These are phyloP conservation scores for Microstegium vimineum DNA, from an alignment of 176 grass and related monocot genomes.

Conservation along the genomic window DNA sequence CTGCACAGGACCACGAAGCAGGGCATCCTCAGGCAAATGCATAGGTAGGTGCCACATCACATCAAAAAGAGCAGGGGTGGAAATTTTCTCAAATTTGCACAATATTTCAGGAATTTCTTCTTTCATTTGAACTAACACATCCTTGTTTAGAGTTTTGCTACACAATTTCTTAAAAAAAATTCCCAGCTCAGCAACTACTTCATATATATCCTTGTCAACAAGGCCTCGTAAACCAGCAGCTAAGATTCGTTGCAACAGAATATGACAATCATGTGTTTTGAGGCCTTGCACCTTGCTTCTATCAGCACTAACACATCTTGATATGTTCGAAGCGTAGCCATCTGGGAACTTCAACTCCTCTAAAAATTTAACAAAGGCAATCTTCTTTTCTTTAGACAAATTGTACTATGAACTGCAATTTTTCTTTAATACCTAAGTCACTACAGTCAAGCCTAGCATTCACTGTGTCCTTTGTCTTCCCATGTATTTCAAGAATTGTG, in stretches of 20 bases:
- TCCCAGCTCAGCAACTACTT: background rate
- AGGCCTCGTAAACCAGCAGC: background rate
- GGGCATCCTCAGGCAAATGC: background rate
- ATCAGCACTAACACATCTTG: background rate
- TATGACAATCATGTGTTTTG: slow-evolving; percentile 13
- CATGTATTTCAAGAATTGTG: background rate
- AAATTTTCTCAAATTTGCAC: slow-evolving; percentile 28
- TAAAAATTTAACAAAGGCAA: background rate
- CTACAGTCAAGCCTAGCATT: slow-evolving; percentile 20
- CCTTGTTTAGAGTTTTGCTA: background rate
- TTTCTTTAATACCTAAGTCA: slow-evolving; percentile 9
- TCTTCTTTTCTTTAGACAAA: background rate
- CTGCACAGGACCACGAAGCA: background rate
- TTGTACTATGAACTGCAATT: slow-evolving; percentile 2
- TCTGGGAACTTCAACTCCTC: background rate
- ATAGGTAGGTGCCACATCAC: background rate
- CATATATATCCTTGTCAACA: background rate
- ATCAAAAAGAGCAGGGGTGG: background rate
- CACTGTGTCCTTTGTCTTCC: slow-evolving; percentile 18
- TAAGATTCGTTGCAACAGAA: slow-evolving; percentile 1
- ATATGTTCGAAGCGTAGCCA: background rate
- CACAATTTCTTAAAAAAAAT: background rate
- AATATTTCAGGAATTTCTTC: slow-evolving; percentile 5
- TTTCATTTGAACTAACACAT: background rate
- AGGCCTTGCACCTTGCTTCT: background rate